Evolutionary conservation across 1,284 basidiomycete species (phyloP).

Genomic region (Cutaneotrichosporon curvatum): DNA sequence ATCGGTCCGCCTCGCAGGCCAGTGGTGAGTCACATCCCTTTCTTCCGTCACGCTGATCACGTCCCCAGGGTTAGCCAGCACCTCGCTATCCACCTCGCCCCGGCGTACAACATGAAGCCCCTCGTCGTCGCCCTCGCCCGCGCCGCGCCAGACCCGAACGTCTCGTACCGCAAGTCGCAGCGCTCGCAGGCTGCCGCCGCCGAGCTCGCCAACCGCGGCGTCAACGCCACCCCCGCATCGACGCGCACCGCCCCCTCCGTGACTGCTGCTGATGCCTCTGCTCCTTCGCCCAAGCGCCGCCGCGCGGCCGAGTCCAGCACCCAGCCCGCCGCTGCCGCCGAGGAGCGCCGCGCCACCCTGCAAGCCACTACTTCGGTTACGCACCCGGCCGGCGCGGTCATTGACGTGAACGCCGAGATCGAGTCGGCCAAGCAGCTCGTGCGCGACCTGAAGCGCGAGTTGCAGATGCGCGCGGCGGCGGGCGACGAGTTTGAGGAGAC

Average conservation of each 20-base stretch:
- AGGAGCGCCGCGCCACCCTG: conserved; percentile 30
- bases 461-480: conserved; percentile 32
- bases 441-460: conserved; percentile 38
- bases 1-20: conserved; percentile 70
- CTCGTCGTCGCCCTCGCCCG: conserved; percentile 55
- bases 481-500: conserved; percentile 41
- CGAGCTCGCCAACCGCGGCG: conserved; percentile 22
- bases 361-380: conserved; percentile 42
- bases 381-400: conserved; percentile 26
- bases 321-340: not conserved
- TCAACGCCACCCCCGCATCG: not conserved
- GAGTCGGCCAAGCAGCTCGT: conserved; percentile 43
- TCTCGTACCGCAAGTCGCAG: conserved; percentile 61
- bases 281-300: conserved; percentile 33
- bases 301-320: not conserved
- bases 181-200: conserved; percentile 44
- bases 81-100: conserved; percentile 56
- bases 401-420: conserved; percentile 44
- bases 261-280: conserved; percentile 17
- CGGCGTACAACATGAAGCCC: conserved; percentile 53
- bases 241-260: conserved; percentile 12
- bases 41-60: too few relatives aligned
- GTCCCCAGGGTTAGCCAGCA: conserved; percentile 62
- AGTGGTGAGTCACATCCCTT: conserved; percentile 56
- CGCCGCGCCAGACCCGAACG: conserved; percentile 68